Evolutionary conservation across 2,329 filamentous ascomycete genomes (phyloP).

Genomic region (Keithomyces neogunnii): DNA sequence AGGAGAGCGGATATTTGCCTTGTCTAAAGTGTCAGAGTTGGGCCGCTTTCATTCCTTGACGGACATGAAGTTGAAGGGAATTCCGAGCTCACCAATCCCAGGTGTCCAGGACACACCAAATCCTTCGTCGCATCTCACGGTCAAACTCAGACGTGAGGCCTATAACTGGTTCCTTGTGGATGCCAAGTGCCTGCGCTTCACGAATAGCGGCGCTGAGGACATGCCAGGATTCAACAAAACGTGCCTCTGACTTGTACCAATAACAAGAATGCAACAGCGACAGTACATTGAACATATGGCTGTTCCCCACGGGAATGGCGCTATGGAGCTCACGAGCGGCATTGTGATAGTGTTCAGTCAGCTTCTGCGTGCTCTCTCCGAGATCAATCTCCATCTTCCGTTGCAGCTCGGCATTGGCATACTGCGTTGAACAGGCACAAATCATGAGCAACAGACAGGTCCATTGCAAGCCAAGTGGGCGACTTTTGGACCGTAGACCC

Average conservation of each 20-base stretch:
- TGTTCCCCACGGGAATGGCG: constrained; percentile 23
- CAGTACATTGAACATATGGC: constrained; percentile 25
- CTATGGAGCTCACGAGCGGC: constrained; percentile 23
- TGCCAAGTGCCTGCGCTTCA: constrained; percentile 28
- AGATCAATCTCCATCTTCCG: constrained; percentile 23
- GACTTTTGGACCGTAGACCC: constrained; percentile 17
- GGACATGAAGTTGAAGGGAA: neutral
- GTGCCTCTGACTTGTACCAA: constrained; percentile 28
- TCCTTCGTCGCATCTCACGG: constrained; percentile 24
- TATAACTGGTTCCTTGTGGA: constrained; percentile 21
- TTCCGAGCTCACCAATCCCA: constrained; percentile 27
- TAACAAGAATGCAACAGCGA: constrained; percentile 27
- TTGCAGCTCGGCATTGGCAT: constrained; percentile 21
- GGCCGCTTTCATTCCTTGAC: neutral
- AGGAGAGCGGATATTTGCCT: constrained; percentile 28
- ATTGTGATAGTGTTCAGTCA: constrained; percentile 24
- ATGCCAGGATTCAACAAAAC: constrained; percentile 29
- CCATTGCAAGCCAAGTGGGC: constrained; percentile 26
- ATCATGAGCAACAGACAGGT: constrained; percentile 29
- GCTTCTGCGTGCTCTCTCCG: constrained; percentile 16
- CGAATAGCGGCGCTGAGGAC: constrained; percentile 25
- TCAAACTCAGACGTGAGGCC: constrained; percentile 23
- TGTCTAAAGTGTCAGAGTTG: neutral
- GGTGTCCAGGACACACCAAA: constrained; percentile 28
- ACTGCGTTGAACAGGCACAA: constrained; percentile 28